Evolutionary conservation across 2,329 filamentous ascomycete species (phyloP), one percentile per base, ranked within the genome.

Genomic region (Aspergillus novoparasiticus): DNA sequence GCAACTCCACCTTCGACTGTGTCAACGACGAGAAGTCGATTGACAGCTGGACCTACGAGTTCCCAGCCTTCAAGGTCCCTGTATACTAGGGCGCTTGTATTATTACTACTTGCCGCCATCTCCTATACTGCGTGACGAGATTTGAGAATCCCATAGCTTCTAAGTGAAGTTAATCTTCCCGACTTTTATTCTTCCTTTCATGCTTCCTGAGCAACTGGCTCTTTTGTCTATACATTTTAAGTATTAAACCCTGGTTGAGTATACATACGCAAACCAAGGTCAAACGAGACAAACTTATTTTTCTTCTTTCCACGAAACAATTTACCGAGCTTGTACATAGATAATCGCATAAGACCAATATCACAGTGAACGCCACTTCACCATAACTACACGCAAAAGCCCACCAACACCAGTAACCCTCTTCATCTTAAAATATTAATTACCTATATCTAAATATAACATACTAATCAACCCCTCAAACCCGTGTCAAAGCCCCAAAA

Each of bases 41-140:
- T 10, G 63, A 67, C 26, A 64, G 59, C 41, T 68, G 66, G 66
- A 64, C 61, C 1, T 67, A 68, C 53, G 56, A 59, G 3, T 67
- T 68, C 26, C 39, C 53, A 1, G 66, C 65, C 2, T 67, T 68
- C 28, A 65, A 67, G 59, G 16, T 68, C 32, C 61, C 65, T 8
- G 66, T 68, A 28, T 68, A 64, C 28, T 68, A 61, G 45, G n/a
- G 46, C 32, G 26, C 26, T 36, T 36, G 34, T 16, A 6, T 36
- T 1, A 36, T 36, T 36, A 2, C 34, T 36, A 36, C 34, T 36
- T 36, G 12, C 34, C 14, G 16, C 34, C 34, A 16, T 16, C 34
- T 36, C 14, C 5, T 6, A 36, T 36, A 16, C 5, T 2, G 34
- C 16, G 14, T 36, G 14, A 36, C 34, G 3, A n/a, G 6, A n/a